These are phyloP conservation scores for Corymbia maculata DNA, from an alignment of 345 rosid genomes.

Conservation along the genomic window DNA sequence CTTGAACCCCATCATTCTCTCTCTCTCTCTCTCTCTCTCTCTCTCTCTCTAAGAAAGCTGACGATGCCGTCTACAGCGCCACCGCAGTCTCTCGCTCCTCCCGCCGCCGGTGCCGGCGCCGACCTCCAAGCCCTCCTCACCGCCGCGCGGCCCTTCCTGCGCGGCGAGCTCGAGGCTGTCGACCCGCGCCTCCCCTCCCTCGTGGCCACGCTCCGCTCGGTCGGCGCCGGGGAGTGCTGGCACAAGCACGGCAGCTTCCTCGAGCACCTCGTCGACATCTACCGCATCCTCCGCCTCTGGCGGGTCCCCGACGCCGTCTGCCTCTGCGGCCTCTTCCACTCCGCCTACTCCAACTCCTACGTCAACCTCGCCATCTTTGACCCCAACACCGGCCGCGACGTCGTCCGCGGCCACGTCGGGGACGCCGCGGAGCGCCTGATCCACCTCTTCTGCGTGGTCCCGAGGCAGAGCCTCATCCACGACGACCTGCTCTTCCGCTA, in stretches of 20 bases:
- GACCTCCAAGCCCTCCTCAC: conserved; percentile 28
- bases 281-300: conserved; percentile 82
- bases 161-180: conserved; percentile 66
- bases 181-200: conserved; percentile 57
- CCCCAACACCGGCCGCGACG: conserved; percentile 75
- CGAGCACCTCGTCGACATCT: conserved; percentile 71
- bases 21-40: background rate
- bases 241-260: conserved; percentile 96
- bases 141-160: conserved; percentile 79
- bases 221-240: conserved; percentile 99
- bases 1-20: background rate
- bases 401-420: conserved; percentile 72
- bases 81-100: background rate
- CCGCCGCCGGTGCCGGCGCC: background rate
- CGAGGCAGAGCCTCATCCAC: conserved; percentile 75
- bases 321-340: conserved; percentile 90
- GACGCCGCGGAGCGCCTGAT: conserved; percentile 75
- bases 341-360: conserved; percentile 92
- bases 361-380: conserved; percentile 90
- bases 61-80: background rate
- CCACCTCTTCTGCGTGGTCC: conserved; percentile 77
- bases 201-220: conserved; percentile 62
- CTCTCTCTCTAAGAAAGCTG: background rate
- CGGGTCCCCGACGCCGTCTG: conserved; percentile 68
- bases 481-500: conserved; percentile 76